phyloP scores from a whole-genome alignment of 202 grass and related monocot species.

The Eragrostis tef region DNA sequence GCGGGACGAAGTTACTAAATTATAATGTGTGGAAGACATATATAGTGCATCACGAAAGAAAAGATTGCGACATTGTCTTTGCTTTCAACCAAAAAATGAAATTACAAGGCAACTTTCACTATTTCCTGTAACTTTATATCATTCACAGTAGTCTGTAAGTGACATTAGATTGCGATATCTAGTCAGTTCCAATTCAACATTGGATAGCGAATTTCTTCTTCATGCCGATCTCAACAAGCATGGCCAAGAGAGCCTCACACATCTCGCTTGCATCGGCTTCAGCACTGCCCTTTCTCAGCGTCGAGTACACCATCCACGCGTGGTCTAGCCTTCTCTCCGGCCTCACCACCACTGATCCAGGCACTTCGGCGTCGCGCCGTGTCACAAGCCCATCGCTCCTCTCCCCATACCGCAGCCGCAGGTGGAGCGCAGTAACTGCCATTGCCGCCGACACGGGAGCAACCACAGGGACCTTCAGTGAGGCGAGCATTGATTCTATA shows the following conservation, averaged over 20 bases:
- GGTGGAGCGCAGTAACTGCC: constrained; percentile 67
- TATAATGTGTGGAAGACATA: neutral
- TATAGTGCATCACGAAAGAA: neutral
- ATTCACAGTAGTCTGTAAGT: neutral
- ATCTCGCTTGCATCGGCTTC: constrained; percentile 81
- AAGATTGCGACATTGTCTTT: neutral
- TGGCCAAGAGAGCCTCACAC: constrained; percentile 75
- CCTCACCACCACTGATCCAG: constrained; percentile 79
- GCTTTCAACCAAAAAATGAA: neutral
- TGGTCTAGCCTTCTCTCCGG: constrained; percentile 78
- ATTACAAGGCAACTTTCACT: neutral
- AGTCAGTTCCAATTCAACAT: constrained; percentile 3
- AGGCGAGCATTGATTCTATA: constrained; percentile 27
- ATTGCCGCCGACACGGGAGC: constrained; percentile 72
- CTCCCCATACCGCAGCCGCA: constrained; percentile 70
- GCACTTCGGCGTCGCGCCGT: constrained; percentile 75
- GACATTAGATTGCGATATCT: neutral
- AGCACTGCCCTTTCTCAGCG: constrained; percentile 43
- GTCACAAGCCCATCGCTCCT: constrained; percentile 79
- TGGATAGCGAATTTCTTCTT: constrained; percentile 38
- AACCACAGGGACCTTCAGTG: constrained; percentile 67
- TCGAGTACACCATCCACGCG: constrained; percentile 83
- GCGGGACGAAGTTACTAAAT: neutral
- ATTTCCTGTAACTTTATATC: neutral
- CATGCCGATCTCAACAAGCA: constrained; percentile 74